Conservation (phyloP, 2,329 filamentous ascomycete species). For the Zopfia rhizophila region DNA sequence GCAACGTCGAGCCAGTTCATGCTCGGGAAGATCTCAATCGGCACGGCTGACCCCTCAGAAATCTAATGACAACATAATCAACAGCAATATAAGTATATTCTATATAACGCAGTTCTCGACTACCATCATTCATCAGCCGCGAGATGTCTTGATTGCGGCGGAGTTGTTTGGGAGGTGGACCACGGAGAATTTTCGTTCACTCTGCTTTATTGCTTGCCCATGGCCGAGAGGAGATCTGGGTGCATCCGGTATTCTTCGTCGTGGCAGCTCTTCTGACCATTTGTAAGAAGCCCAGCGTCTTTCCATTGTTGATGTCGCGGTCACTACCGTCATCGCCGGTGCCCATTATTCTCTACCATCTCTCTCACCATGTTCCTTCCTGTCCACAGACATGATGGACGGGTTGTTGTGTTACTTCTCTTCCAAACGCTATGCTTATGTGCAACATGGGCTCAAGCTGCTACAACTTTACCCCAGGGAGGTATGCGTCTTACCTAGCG, state of each 20-base stretch:
- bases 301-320: constrained; percentile 23
- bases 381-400: constrained; percentile 15
- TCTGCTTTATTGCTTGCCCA: constrained; percentile 34
- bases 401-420: constrained; percentile 12
- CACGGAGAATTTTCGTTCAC: constrained; percentile 36
- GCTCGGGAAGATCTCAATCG: constrained; percentile 34
- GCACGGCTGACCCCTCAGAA: constrained; percentile 28
- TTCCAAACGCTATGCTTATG: constrained; percentile 33
- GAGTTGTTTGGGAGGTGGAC: constrained; percentile 13
- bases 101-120: constrained; percentile 32
- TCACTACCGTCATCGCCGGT: constrained; percentile 16
- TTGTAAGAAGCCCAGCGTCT: constrained; percentile 28
- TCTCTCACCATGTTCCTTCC: constrained; percentile 24
- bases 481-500: constrained; percentile 28
- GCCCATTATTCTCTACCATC: constrained; percentile 6
- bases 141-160: constrained; percentile 23
- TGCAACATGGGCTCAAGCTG: constrained; percentile 28
- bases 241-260: constrained; percentile 20
- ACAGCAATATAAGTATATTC: constrained; percentile 43
- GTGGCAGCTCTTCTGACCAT: constrained; percentile 24
- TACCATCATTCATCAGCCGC: constrained; percentile 31
- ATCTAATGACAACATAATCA: constrained; percentile 38
- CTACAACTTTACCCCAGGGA: constrained; percentile 29
- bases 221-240: constrained; percentile 19
- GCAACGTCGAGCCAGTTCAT: constrained; percentile 35